These are phyloP conservation scores for Arthrobotrys musiformis DNA, from an alignment of 2,329 filamentous ascomycete genomes.

Conservation along the genomic window DNA sequence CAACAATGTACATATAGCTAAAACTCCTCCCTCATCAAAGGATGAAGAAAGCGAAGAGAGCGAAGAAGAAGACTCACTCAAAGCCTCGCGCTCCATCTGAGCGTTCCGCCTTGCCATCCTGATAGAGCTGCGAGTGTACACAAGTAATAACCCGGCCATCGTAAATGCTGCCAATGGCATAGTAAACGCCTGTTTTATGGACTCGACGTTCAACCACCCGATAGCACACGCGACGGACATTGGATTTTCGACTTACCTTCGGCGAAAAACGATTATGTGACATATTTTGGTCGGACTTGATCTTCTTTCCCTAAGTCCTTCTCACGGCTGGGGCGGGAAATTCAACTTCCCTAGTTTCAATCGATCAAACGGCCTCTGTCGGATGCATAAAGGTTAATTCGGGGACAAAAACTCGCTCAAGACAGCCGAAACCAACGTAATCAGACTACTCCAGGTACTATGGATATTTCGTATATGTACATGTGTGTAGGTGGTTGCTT, in stretches of 20 bases:
- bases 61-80: conserved; percentile 58
- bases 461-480: neutral
- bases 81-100: conserved; percentile 69
- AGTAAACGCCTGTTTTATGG: conserved; percentile 63
- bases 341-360: neutral
- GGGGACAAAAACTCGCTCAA: neutral
- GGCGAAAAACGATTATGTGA: conserved; percentile 43
- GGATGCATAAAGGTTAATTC: too few relatives aligned
- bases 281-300: neutral
- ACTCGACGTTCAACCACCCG: neutral
- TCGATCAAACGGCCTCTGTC: too few relatives aligned
- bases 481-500: too few relatives aligned
- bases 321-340: neutral
- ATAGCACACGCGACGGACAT: neutral
- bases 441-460: neutral
- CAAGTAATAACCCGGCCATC: conserved; percentile 68
- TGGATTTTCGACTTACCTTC: conserved; percentile 8
- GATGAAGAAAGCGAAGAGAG: neutral
- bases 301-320: neutral
- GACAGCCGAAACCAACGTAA: neutral
- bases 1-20: neutral
- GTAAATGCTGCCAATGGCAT: conserved; percentile 68
- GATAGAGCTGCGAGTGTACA: conserved; percentile 74
- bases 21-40: neutral
- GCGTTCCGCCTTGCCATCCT: conserved; percentile 74